Conservation (phyloP, 1,139 yeast species). For the Yamadazyma membranifaciens region DNA sequence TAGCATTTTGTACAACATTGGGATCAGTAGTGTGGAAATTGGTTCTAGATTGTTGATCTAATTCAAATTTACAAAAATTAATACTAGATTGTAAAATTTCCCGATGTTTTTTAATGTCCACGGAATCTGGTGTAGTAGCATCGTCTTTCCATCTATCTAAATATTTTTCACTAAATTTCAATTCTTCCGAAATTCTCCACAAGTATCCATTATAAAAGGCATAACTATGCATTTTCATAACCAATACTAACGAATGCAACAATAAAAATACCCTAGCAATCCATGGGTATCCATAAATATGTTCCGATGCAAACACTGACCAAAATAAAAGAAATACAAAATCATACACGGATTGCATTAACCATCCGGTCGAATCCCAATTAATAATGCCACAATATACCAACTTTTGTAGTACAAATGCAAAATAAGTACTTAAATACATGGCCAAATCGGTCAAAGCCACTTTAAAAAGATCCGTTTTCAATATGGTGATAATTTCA, state of each 20-base stretch:
- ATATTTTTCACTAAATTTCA: conserved; percentile 43
- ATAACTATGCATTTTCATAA: conserved; percentile 93
- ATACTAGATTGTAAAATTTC: conserved; percentile 45
- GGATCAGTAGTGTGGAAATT: conserved; percentile 17
- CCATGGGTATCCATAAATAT: conserved; percentile 64
- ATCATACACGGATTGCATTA: conserved; percentile 58
- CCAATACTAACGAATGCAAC: conserved; percentile 76
- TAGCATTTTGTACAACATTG: conserved; percentile 19
- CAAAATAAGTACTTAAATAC: conserved; percentile 63
- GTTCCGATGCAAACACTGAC: conserved; percentile 51
- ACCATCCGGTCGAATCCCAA: conserved; percentile 67
- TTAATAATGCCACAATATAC: conserved; percentile 40
- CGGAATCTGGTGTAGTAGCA: conserved; percentile 16
- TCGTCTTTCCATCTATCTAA: conserved; percentile 20
- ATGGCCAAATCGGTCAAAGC: conserved; percentile 68
- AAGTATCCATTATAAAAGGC: conserved; percentile 87
- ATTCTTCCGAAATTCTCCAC: conserved; percentile 64
- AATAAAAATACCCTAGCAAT: conserved; percentile 80
- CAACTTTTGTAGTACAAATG: conserved; percentile 53
- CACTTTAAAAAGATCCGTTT: conserved; percentile 57
- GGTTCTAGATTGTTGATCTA: conserved; percentile 45
- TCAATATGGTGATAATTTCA: conserved; percentile 50
- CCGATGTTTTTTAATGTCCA: conserved; percentile 24
- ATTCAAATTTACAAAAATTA: conserved; percentile 63
- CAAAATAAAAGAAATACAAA: conserved; percentile 46